Evolutionary conservation across 108 stramenopile species (phyloP).

Genomic region (Aureococcus anophagefferens): DNA sequence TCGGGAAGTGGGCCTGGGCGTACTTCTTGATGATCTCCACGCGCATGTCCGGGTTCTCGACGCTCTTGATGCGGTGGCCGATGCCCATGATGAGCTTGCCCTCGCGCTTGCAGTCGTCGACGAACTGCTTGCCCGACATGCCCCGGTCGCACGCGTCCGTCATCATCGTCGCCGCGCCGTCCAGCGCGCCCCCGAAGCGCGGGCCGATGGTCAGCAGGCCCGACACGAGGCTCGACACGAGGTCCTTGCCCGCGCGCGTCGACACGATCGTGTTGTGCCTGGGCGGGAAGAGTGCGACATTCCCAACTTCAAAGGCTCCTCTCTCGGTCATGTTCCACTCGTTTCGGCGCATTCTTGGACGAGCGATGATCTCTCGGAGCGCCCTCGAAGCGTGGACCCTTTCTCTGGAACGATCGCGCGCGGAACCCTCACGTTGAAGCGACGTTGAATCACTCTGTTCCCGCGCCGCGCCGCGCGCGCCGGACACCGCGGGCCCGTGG

Average conservation of each 20-base stretch:
- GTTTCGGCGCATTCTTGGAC: too few species aligned
- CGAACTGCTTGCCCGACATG: conserved; percentile 54
- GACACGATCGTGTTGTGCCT: conserved; percentile 89
- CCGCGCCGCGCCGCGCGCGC: too few species aligned
- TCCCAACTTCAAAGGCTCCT: too few species aligned
- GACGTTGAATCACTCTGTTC: too few species aligned
- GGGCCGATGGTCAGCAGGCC: conserved; percentile 80
- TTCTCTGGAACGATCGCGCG: too few species aligned
- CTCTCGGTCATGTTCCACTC: too few species aligned
- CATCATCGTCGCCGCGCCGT: conserved; percentile 67
- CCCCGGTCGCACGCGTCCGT: conserved; percentile 60
- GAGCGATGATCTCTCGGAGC: too few species aligned
- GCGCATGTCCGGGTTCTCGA: conserved; percentile 75
- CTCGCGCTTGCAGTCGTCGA: conserved; percentile 60
- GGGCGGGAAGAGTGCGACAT: too few species aligned
- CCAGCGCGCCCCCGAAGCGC: conserved; percentile 80
- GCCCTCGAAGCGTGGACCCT: too few species aligned
- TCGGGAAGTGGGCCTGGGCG: conserved; percentile 64
- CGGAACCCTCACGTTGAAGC: too few species aligned
- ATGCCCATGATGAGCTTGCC: conserved; percentile 88
- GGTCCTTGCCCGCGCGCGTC: conserved; percentile 77
- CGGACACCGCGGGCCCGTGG: conserved; percentile 72
- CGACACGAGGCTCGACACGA: conserved; percentile 68
- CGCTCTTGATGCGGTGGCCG: conserved; percentile 70
- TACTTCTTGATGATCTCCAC: conserved; percentile 74